A percentile compares a stretch with the other conserved stretches of the same genome.
Conservation (phyloP, 139 green algal species). For the Trebouxia sp. region DNA sequence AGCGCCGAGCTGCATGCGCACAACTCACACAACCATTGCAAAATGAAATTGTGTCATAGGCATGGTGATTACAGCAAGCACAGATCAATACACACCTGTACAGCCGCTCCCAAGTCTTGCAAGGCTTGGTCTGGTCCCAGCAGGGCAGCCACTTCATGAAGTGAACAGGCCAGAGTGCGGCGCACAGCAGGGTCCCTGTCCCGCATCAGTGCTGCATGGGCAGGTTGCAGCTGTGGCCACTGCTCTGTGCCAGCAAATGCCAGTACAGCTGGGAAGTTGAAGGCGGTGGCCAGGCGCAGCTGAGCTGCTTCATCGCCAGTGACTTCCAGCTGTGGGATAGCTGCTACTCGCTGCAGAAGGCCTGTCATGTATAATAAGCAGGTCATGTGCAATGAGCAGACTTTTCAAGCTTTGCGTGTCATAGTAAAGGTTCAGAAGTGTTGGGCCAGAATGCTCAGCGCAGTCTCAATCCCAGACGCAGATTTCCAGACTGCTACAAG, state of each 20-base stretch:
- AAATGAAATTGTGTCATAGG: too few relatives aligned
- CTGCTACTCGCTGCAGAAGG: conserved; percentile 41
- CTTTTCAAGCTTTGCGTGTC: too few relatives aligned
- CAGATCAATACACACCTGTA: conserved; percentile 35
- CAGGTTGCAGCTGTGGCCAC: conserved; percentile 41
- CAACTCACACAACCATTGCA: too few relatives aligned
- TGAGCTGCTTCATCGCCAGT: conserved; percentile 31
- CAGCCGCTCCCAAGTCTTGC: conserved; percentile 34
- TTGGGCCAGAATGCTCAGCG: too few relatives aligned
- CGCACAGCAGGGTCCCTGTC: not conserved
- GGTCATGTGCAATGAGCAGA: too few relatives aligned
- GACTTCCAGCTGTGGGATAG: conserved; percentile 22
- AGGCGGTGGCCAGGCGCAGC: conserved; percentile 44
- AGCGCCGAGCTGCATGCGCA: not conserved
- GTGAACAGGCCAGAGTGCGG: conserved; percentile 34
- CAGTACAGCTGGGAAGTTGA: conserved; percentile 45
- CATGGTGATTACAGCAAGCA: too few relatives aligned
- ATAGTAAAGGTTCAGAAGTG: too few relatives aligned
- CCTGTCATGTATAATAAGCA: too few relatives aligned
- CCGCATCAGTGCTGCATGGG: not conserved
- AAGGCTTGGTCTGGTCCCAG: conserved; percentile 25
- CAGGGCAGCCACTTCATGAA: conserved; percentile 36
- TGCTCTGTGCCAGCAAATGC: conserved; percentile 31
- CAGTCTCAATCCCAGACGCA: too few relatives aligned
- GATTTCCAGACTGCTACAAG: too few relatives aligned